These are phyloP conservation scores for Daldinia concentrica DNA, from an alignment of 495 filamentous ascomycete genomes.

Conservation along the genomic window DNA sequence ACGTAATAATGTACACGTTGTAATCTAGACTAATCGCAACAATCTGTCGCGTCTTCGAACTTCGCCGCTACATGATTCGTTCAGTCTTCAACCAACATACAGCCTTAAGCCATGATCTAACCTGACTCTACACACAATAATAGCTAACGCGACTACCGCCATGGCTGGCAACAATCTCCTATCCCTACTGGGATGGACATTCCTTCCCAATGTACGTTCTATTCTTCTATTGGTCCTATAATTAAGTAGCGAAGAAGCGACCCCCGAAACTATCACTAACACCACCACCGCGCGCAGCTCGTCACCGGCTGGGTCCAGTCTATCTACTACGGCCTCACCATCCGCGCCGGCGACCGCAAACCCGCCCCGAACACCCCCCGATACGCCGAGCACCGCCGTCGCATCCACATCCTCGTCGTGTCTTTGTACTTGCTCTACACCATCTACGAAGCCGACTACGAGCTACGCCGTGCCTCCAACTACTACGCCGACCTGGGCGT, in stretches of 20 bases:
- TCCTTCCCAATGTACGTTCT: constrained; percentile 75
- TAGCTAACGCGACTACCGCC: constrained; percentile 16
- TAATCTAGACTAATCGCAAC: too few relatives aligned
- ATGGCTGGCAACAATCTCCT: constrained; percentile 58
- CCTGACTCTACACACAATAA: neutral
- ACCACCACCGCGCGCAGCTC: constrained; percentile 59
- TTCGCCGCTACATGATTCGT: neutral
- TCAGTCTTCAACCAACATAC: neutral
- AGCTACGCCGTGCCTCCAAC: constrained; percentile 72
- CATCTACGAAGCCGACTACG: constrained; percentile 90
- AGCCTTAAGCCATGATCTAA: constrained; percentile 29
- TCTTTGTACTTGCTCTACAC: constrained; percentile 88
- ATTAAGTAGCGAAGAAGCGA: neutral
- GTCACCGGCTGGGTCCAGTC: constrained; percentile 80
- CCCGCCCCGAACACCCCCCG: constrained; percentile 77
- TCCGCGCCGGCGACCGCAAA: constrained; percentile 87
- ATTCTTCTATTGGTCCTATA: neutral
- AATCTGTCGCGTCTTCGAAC: neutral
- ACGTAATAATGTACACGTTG: constrained; percentile 22
- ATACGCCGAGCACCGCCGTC: constrained; percentile 75
- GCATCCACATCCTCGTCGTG: constrained; percentile 84
- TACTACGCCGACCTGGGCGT: constrained; percentile 82
- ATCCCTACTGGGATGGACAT: constrained; percentile 81
- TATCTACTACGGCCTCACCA: constrained; percentile 87
- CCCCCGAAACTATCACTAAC: neutral